Conservation (phyloP, 2,329 filamentous ascomycete genomes). For the Paecilomyces dactylethromorphus region DNA sequence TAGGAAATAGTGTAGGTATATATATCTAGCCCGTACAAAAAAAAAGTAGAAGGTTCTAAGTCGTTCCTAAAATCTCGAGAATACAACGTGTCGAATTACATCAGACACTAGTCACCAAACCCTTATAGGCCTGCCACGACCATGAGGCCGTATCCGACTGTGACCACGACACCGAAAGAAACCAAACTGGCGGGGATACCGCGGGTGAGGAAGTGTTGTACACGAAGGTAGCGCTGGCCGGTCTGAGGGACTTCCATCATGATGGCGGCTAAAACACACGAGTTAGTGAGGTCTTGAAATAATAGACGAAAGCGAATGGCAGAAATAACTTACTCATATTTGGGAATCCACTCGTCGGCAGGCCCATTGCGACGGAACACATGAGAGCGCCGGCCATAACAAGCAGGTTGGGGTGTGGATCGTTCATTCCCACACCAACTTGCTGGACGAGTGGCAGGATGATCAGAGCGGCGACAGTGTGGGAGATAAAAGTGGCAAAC, state of each 20-base stretch:
- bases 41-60: not conserved
- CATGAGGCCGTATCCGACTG: conserved; percentile 88
- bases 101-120: not conserved
- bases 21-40: not conserved
- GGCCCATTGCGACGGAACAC: conserved; percentile 95
- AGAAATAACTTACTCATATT: conserved; percentile 83
- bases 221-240: conserved; percentile 82
- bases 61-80: not conserved
- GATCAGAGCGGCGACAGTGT: conserved; percentile 93
- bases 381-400: conserved; percentile 95
- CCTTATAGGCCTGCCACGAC: conserved; percentile 59
- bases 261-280: conserved; percentile 64
- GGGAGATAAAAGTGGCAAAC: conserved; percentile 94
- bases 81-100: not conserved
- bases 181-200: conserved; percentile 83
- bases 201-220: conserved; percentile 91
- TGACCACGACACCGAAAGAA: conserved; percentile 74
- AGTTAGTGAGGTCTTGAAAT: not conserved
- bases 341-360: conserved; percentile 93
- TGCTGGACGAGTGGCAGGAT: conserved; percentile 84
- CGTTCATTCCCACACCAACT: conserved; percentile 75
- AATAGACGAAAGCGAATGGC: conserved; percentile 2
- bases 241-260: conserved; percentile 97
- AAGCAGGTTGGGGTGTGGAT: conserved; percentile 87
- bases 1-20: not conserved